Conservation (phyloP, 176 grass and related monocot genomes). For the Microstegium vimineum region DNA sequence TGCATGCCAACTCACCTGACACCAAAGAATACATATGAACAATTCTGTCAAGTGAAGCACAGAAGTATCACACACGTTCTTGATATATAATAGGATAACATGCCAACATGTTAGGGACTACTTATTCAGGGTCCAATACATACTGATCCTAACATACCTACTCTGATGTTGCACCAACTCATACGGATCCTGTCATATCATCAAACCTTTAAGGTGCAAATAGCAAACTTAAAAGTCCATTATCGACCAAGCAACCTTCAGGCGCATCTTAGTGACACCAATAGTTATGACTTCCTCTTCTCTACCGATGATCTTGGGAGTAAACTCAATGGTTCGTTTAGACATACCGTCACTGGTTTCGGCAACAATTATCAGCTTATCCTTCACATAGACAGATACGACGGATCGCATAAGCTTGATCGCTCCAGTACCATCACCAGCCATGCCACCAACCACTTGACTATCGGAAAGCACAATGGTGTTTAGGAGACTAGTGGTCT, state of each 20-base stretch:
- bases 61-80: too few species aligned
- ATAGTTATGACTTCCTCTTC: not conserved
- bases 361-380: not conserved
- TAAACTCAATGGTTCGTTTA: not conserved
- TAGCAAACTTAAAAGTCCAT: not conserved
- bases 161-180: too few species aligned
- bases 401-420: not conserved
- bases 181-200: too few species aligned
- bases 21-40: too few species aligned
- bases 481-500: not conserved
- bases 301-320: not conserved
- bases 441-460: not conserved
- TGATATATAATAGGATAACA: too few species aligned
- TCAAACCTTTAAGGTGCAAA: not conserved
- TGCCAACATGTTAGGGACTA: too few species aligned
- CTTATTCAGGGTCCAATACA: too few species aligned
- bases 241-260: not conserved
- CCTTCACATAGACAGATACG: not conserved
- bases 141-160: too few species aligned
- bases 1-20: too few species aligned
- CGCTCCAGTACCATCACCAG: not conserved
- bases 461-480: slow-evolving; percentile 4
- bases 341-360: not conserved
- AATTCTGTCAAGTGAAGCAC: too few species aligned
- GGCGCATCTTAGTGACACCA: not conserved